Percentiles rank a stretch among this genome's conserved stretches.
Evolutionary conservation across 306 rosid genomes (phyloP).

Genomic region (Prunus persica): DNA sequence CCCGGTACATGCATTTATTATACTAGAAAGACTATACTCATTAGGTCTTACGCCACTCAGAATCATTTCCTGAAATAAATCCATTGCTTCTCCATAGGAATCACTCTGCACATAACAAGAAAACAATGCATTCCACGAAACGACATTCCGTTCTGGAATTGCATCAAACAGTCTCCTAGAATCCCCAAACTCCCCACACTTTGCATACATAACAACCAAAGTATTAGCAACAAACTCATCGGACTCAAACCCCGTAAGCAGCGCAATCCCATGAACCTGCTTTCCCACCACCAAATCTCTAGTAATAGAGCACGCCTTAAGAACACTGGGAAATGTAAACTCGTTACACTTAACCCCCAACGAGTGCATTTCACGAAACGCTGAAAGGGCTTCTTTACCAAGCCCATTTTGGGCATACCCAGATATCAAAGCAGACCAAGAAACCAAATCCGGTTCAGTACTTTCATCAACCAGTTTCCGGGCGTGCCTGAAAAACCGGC

Average conservation of each 20-base stretch:
- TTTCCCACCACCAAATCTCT: slow-evolving; percentile 54
- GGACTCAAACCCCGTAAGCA: slow-evolving; percentile 66
- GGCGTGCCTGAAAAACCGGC: slow-evolving; percentile 48
- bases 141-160: slow-evolving; percentile 51
- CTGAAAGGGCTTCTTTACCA: slow-evolving; percentile 51
- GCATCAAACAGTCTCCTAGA: slow-evolving; percentile 56
- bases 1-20: slow-evolving; percentile 68
- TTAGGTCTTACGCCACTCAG: slow-evolving; percentile 58
- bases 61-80: slow-evolving; percentile 67
- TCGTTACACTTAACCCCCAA: slow-evolving; percentile 64
- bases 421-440: slow-evolving; percentile 85
- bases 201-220: slow-evolving; percentile 84
- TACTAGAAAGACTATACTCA: slow-evolving; percentile 74
- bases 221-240: slow-evolving; percentile 77
- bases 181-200: slow-evolving; percentile 60
- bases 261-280: slow-evolving; percentile 55
- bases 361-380: slow-evolving; percentile 53
- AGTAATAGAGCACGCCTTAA: slow-evolving; percentile 68
- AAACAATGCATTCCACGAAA: slow-evolving; percentile 78
- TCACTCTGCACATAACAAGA: slow-evolving; percentile 68
- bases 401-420: slow-evolving; percentile 70
- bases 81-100: slow-evolving; percentile 45
- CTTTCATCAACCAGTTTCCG: slow-evolving; percentile 57
- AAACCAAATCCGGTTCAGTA: slow-evolving; percentile 57
- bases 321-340: slow-evolving; percentile 67